phyloP scores from a whole-genome alignment of 2,329 filamentous ascomycete genomes.

The Trichophyton simii region DNA sequence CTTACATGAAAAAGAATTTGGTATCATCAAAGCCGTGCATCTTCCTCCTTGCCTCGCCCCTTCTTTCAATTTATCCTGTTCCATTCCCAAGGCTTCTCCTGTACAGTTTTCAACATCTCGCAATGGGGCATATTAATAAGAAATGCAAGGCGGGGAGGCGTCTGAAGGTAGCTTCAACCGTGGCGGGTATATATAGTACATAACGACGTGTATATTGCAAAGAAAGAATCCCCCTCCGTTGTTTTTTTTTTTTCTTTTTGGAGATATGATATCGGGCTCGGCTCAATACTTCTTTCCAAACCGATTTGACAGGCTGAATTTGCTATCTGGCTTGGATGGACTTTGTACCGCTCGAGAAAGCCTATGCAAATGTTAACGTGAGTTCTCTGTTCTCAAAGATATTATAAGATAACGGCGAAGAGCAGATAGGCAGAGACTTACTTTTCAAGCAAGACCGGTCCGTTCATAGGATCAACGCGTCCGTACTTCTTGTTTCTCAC shows the following conservation, averaged over 20 bases:
- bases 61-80: not conserved
- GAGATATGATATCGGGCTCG: not conserved
- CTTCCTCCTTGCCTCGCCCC: not conserved
- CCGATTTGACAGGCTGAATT: slow-evolving; percentile 59
- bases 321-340: slow-evolving; percentile 43
- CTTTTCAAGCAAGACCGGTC: slow-evolving; percentile 85
- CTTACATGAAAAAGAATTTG: not conserved
- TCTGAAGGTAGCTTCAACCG: not conserved
- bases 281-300: slow-evolving; percentile 48
- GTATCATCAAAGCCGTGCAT: not conserved
- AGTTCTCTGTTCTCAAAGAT: slow-evolving; percentile 12
- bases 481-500: slow-evolving; percentile 87
- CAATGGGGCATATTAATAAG: not conserved
- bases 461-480: slow-evolving; percentile 81
- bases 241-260: too few relatives aligned
- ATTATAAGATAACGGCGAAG: not conserved
- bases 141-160: slow-evolving; percentile 1
- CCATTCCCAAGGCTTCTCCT: not conserved
- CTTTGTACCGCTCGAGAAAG: slow-evolving; percentile 52
- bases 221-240: not conserved
- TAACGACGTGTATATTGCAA: slow-evolving; percentile 1
- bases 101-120: slow-evolving; percentile 1
- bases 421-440: slow-evolving; percentile 29
- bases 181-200: slow-evolving; percentile 3
- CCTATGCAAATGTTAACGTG: slow-evolving; percentile 27